A percentile compares a stretch with the other conserved stretches of the same genome.
phyloP scores from a whole-genome alignment of 495 filamentous ascomycete genomes.

The Opeltia flavorubescens region DNA sequence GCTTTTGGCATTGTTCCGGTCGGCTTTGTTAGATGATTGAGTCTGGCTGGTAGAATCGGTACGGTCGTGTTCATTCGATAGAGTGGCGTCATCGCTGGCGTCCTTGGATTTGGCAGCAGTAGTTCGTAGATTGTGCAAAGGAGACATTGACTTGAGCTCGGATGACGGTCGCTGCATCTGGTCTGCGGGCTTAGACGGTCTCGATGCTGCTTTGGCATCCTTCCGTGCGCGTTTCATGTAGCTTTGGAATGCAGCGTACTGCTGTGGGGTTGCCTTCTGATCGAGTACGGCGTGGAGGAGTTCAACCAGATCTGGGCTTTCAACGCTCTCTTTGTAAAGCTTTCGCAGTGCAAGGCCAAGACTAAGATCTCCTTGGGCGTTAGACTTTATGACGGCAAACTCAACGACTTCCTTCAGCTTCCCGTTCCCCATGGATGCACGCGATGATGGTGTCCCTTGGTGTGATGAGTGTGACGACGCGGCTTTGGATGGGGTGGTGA shows the following conservation, averaged over 20 bases:
- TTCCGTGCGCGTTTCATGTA: constrained; percentile 26
- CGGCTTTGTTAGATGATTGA: constrained; percentile 7
- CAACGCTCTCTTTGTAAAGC: constrained; percentile 27
- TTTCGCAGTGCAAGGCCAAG: constrained; percentile 26
- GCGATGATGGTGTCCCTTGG: constrained; percentile 21
- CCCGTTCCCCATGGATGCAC: constrained; percentile 20
- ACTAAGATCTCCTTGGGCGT: constrained; percentile 22
- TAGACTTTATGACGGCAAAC: constrained; percentile 22
- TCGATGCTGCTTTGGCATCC: constrained; percentile 6
- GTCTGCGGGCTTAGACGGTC: background rate
- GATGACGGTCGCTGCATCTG: background rate
- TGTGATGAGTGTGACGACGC: constrained; percentile 11
- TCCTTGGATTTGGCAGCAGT: constrained; percentile 12
- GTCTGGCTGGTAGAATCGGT: constrained; percentile 6
- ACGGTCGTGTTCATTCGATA: constrained; percentile 9
- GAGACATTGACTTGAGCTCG: constrained; percentile 11
- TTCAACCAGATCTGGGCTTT: constrained; percentile 21
- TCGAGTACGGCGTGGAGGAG: constrained; percentile 28
- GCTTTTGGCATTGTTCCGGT: constrained; percentile 5
- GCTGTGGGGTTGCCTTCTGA: constrained; percentile 24
- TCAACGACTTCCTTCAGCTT: constrained; percentile 25
- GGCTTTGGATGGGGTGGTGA: constrained; percentile 6
- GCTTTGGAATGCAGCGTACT: constrained; percentile 24
- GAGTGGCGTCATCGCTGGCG: constrained; percentile 11
- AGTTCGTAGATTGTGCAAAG: constrained; percentile 25